Conservation (phyloP, 2,329 filamentous ascomycete species). For the Kalmusia sp. region DNA sequence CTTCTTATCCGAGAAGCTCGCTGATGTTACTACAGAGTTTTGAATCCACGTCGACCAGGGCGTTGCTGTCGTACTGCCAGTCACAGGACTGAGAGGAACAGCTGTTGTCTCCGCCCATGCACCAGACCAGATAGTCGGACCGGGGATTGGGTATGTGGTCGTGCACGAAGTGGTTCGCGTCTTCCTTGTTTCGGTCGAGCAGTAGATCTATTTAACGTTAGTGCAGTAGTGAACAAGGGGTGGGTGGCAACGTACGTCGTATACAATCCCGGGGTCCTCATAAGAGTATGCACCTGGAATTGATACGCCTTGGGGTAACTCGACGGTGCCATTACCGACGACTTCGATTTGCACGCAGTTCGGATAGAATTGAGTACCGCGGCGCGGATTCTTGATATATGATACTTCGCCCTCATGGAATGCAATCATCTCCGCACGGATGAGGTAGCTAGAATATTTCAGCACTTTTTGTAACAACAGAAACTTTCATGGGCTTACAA, state of each 20-base stretch:
- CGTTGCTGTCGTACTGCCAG: conserved; percentile 31
- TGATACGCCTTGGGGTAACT: conserved; percentile 49
- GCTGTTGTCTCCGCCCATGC: conserved; percentile 42
- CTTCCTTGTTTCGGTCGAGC: conserved; percentile 42
- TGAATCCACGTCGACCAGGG: conserved; percentile 41
- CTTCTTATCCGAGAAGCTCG: conserved; percentile 29
- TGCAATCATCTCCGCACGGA: conserved; percentile 54
- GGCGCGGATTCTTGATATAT: conserved; percentile 32
- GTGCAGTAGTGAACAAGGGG: conserved; percentile 8
- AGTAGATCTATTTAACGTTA: conserved; percentile 34
- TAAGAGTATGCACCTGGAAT: conserved; percentile 53
- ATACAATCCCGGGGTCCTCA: conserved; percentile 44
- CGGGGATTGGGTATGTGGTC: conserved; percentile 50
- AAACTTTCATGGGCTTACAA: conserved; percentile 26
- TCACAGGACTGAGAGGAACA: conserved; percentile 36
- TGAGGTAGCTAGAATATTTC: conserved; percentile 49
- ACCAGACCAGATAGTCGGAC: conserved; percentile 47
- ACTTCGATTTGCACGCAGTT: conserved; percentile 52
- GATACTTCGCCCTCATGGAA: conserved; percentile 47
- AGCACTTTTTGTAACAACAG: not conserved
- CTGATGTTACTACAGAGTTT: conserved; percentile 30
- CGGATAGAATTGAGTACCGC: conserved; percentile 52
- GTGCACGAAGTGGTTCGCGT: conserved; percentile 30
- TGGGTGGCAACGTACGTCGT: conserved; percentile 34
- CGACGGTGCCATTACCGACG: conserved; percentile 34